phyloP scores from a whole-genome alignment of 805 yeast genomes.

The Zygosaccharomyces siamensis region DNA sequence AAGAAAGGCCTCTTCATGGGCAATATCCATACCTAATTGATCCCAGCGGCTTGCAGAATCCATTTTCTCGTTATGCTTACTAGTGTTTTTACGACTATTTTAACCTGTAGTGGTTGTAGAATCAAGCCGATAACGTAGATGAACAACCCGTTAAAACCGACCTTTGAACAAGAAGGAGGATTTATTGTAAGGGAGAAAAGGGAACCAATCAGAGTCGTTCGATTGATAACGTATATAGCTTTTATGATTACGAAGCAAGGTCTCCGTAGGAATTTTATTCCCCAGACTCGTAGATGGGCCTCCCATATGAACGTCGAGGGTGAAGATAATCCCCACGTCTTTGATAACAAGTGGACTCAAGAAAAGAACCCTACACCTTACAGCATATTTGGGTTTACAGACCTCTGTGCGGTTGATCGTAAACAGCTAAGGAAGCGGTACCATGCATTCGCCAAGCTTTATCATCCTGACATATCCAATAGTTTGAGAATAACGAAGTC shows the following conservation, averaged over 20 bases:
- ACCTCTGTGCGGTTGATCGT: constrained; percentile 35
- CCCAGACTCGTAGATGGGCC: constrained; percentile 1
- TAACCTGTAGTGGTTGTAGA: not conserved
- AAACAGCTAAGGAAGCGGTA: constrained; percentile 45
- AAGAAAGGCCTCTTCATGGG: constrained; percentile 64
- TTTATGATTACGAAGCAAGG: not conserved
- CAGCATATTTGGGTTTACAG: constrained; percentile 51
- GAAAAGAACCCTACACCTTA: constrained; percentile 59
- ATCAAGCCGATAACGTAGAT: not conserved
- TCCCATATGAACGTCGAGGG: not conserved
- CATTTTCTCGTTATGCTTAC: not conserved
- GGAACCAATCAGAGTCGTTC: not conserved
- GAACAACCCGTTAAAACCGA: not conserved
- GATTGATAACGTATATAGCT: not conserved
- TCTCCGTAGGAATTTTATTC: not conserved
- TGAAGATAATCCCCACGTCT: not conserved
- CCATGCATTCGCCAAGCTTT: constrained; percentile 60
- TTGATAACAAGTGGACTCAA: constrained; percentile 51
- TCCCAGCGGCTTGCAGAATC: constrained; percentile 47
- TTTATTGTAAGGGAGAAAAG: not conserved
- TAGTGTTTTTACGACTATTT: not conserved
- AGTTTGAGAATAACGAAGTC: constrained; percentile 26
- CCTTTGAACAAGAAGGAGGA: not conserved
- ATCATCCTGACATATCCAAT: constrained; percentile 69
- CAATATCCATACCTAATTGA: constrained; percentile 58